A percentile compares a stretch with the other conserved stretches of the same genome.
Conservation (phyloP, 352 stramenopile genomes). For the Blastocystis sp. region DNA sequence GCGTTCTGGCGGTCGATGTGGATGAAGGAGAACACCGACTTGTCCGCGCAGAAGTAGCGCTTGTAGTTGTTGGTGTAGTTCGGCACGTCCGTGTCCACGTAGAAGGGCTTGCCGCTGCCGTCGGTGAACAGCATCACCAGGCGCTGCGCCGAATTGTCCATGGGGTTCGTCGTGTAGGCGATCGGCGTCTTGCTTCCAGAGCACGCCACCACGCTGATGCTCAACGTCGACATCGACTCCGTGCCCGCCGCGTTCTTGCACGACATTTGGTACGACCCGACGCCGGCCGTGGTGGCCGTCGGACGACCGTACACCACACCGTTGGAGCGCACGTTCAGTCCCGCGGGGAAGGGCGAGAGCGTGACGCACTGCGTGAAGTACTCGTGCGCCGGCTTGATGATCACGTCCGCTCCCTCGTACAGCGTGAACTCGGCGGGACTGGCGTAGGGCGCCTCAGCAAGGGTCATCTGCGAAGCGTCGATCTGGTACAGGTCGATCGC, state of each 20-base stretch:
- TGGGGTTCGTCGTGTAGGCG: background rate
- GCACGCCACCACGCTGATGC: conserved; percentile 28
- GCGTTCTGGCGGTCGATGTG: conserved; percentile 34
- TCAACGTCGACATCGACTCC: background rate
- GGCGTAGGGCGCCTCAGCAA: background rate
- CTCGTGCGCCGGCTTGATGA: background rate
- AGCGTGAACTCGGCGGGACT: background rate
- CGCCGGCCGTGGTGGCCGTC: background rate
- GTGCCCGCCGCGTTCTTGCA: background rate
- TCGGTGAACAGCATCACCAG: background rate
- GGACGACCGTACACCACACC: conserved; percentile 32
- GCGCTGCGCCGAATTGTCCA: background rate
- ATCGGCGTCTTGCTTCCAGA: background rate
- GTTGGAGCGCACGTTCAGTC: conserved; percentile 15
- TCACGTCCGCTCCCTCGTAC: background rate
- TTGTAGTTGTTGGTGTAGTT: background rate
- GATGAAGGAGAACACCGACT: conserved; percentile 17
- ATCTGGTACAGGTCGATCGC: conserved; percentile 44
- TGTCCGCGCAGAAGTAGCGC: background rate
- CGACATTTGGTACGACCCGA: background rate
- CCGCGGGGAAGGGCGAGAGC: conserved; percentile 31
- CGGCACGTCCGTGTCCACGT: conserved; percentile 22
- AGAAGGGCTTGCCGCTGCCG: background rate
- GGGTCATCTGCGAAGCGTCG: background rate
- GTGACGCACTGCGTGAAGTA: background rate